Base-by-base conservation (phyloP, 768 basidiomycete species). In the Wakefieldia striispora region DNA sequence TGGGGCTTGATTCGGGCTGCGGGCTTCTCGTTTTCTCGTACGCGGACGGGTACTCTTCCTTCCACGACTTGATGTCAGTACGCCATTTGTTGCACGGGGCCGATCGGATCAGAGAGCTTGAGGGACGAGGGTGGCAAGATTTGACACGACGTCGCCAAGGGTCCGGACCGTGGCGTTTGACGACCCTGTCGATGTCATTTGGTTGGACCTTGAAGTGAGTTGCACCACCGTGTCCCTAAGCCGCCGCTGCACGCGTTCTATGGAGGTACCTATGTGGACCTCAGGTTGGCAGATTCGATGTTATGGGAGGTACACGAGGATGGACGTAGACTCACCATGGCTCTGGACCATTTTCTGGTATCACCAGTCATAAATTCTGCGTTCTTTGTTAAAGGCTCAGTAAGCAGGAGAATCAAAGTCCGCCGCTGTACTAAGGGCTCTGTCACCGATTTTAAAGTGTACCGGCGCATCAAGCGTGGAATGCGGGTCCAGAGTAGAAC, bases 141-240 rank as follows among this genome's bases (percentile, higher is more conserved):
- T 94, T 44, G 85, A 75, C 23, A 88, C 80, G 49, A 97, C 95
- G 64, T 98, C 97, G 33, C 97, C 97, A 26, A 97, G 78, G 63
- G 98, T 78, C 43, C 95, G 92, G 50, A 97, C 89, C 42, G 88
- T 84, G 19, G 97, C 95, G 44, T 98, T n/a, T 84, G 46, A 98
- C 83, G 52, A 99, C 94, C 72, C 98, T 99, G 81, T 99, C 98
- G 70, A 99, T 80, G 71, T 99, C 98, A 79, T 99, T 98, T 39
- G 95, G 92, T 74, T 84, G 83, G 57, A 98, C 94, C 75, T 98
- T 95, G 63, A 98, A 98, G 74, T 99, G 97, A 64, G 98, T 97
- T 74, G 98, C 95, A 27, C 97, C 97, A 12, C 97, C 95, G 1
- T 83, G 81, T 39, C 95, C 91, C 58, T 85, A 78, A 1, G 79